Conservation (phyloP, 1,139 yeast species). For the Tardiomyces depauwii region DNA sequence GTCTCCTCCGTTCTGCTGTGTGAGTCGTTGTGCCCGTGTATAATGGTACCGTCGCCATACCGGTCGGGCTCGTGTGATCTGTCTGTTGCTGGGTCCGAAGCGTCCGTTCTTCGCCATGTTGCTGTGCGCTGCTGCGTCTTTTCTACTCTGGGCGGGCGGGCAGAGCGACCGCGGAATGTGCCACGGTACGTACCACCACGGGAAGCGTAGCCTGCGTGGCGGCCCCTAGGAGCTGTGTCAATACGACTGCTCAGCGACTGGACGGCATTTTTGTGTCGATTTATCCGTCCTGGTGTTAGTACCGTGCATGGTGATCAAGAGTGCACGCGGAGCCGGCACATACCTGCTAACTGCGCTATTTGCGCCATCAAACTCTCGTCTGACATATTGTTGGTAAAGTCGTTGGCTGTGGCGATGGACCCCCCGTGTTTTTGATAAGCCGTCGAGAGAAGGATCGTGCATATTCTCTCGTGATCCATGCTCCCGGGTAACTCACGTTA, state of each 20-base stretch:
- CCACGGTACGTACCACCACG: no score
- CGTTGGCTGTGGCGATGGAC: no score
- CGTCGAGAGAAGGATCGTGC: no score
- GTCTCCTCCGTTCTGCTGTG: background rate
- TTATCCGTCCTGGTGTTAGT: background rate
- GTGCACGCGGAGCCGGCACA: background rate
- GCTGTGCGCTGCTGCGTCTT: no score
- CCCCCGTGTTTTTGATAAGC: no score
- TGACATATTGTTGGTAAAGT: background rate
- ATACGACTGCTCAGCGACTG: background rate
- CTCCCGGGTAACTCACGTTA: background rate
- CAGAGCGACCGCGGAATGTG: no score
- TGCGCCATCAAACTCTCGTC: constrained; percentile 2
- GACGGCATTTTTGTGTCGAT: background rate
- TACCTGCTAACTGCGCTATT: constrained; percentile 7
- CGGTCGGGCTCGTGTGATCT: background rate
- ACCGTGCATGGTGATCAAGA: background rate
- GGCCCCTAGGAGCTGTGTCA: no score
- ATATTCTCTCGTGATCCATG: no score
- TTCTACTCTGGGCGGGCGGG: no score
- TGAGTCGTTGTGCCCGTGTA: background rate
- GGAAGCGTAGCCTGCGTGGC: no score
- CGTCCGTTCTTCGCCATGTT: no score
- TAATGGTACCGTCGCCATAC: background rate
- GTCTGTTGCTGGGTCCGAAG: no score